Evolutionary conservation across 768 basidiomycete species (phyloP), one percentile per base, ranked within the genome.

Genomic region (Macrolepiota fuliginosa): DNA sequence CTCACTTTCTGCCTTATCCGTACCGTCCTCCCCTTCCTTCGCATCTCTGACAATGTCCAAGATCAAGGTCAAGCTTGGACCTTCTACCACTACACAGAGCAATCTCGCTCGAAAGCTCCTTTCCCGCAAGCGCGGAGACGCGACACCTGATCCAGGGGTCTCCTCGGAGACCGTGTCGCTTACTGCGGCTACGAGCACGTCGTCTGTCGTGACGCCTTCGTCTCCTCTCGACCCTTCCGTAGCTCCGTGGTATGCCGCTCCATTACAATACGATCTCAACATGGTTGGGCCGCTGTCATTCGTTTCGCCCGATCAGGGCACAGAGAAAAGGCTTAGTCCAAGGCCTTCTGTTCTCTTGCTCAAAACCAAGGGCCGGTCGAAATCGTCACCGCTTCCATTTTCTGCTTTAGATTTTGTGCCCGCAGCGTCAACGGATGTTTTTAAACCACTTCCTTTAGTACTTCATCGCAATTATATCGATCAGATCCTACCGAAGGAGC

Each of bases 401-500:
- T 86, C 85, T 7, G 80, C 79, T 5, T 74, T 90, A 56, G 89
- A 91, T 64, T 75, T 83, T 61, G 75, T 89, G 27, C 83, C 87
- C 3, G 68, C 75, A 25, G 69, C 75, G n/a, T 72, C 77, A 7
- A 71, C 79, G 25, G 85, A 87, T 65, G 66, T 81, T 11, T 85
- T 84, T 67, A 70, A 73, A 40, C 83, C 87, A 13, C 73, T 87
- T 58, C 79, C 80, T 3, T 62, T 81, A 32, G 3, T 32, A 36
- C 64, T 79, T 40, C 71, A 78, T n/a, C 78, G 70, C 24, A 83
- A 85, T 65, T 81, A 86, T 67, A 91, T 93, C 64, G 89, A 91
- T 66, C 83, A 86, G 25, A 70, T 79, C 56, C 77, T 94, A 12
- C 92, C 92, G 5, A 83, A 79, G 58, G 92, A 95, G 69, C 74